A percentile compares a stretch with the other conserved stretches of the same genome.
Conservation (phyloP, 2,329 filamentous ascomycete species). For the Diaporthe velutina region DNA sequence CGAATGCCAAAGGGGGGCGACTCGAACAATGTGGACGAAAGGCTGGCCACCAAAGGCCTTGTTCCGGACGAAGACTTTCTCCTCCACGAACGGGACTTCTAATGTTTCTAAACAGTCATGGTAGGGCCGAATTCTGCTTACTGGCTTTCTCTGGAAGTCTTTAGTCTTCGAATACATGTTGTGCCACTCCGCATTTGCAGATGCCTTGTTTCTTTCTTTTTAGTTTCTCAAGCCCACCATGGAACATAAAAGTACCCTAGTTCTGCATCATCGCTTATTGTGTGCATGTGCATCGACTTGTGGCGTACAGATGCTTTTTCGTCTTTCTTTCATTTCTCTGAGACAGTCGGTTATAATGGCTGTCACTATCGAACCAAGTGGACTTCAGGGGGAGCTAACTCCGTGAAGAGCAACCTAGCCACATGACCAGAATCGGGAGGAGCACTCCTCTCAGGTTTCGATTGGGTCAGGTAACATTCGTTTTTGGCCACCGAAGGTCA, state of each 20-base stretch:
- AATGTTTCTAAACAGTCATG: not conserved
- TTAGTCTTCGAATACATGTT: not conserved
- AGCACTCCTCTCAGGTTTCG: not conserved
- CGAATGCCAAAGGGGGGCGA: too few species aligned
- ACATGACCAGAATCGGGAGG: not conserved
- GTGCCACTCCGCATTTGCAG: not conserved
- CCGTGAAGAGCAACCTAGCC: not conserved
- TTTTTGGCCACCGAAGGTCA: too few species aligned
- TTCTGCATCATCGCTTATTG: too few species aligned
- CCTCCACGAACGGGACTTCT: not conserved
- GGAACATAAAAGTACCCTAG: not conserved
- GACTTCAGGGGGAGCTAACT: not conserved
- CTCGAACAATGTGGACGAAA: not conserved
- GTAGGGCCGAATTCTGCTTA: not conserved
- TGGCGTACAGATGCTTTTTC: not conserved
- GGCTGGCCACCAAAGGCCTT: not conserved
- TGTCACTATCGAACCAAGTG: not conserved
- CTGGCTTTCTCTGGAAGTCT: not conserved
- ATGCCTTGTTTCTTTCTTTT: not conserved
- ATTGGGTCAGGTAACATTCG: not conserved
- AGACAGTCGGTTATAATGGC: not conserved
- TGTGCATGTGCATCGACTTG: too few species aligned
- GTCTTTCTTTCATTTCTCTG: too few species aligned
- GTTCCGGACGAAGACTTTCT: not conserved
- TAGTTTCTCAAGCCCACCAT: not conserved